These are phyloP conservation scores for Nakazawaea ishiwadae DNA, from an alignment of 805 yeast species.

Conservation along the genomic window DNA sequence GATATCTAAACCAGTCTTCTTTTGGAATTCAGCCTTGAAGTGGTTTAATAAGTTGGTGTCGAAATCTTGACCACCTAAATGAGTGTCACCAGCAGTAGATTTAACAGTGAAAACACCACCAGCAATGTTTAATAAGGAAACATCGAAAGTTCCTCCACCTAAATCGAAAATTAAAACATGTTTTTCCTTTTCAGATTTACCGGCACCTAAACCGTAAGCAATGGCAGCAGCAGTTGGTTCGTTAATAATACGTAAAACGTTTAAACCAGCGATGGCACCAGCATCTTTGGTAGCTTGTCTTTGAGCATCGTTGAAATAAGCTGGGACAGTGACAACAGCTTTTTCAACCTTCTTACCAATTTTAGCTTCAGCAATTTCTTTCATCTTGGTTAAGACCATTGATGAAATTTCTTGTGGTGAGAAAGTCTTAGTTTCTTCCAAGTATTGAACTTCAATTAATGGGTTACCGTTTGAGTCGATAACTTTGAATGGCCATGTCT, in stretches of 20 bases:
- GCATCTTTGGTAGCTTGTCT: constrained; percentile 83
- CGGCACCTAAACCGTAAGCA: constrained; percentile 97
- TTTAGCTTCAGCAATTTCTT: constrained; percentile 74
- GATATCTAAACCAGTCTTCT: constrained; percentile 91
- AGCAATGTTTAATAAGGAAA: constrained; percentile 84
- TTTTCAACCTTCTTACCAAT: constrained; percentile 67
- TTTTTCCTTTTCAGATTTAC: constrained; percentile 74
- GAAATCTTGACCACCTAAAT: constrained; percentile 99
- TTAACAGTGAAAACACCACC: constrained; percentile 97
- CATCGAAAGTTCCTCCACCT: constrained; percentile 99
- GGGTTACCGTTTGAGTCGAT: constrained; percentile 63
- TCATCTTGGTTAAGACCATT: constrained; percentile 79
- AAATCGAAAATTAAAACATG: constrained; percentile 91
- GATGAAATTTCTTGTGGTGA: constrained; percentile 75
- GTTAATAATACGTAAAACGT: constrained; percentile 72
- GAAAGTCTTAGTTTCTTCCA: constrained; percentile 64
- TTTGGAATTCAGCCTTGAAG: constrained; percentile 86
- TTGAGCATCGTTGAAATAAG: constrained; percentile 76
- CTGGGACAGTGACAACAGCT: constrained; percentile 78
- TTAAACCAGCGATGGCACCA: constrained; percentile 75
- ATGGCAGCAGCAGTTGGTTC: constrained; percentile 96
- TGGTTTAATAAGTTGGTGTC: constrained; percentile 92
- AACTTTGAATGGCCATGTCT: constrained; percentile 84
- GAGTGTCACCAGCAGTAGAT: constrained; percentile 99
- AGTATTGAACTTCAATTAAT: constrained; percentile 64